Evolutionary conservation across 257 asterid genomes (phyloP).

Genomic region (Asclepias syriaca): DNA sequence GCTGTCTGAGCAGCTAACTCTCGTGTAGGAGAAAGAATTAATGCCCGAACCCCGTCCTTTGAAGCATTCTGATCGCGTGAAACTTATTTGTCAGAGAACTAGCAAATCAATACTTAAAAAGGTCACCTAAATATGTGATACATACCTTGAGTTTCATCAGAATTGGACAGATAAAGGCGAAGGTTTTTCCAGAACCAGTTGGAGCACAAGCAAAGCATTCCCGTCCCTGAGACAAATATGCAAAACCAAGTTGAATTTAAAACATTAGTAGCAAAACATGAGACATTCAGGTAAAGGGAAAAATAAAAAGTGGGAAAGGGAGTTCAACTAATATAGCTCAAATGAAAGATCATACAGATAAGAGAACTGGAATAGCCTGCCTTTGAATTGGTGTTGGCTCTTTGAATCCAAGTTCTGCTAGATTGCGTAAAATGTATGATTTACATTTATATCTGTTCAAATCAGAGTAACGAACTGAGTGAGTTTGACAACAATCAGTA

Average conservation of each 20-base stretch:
- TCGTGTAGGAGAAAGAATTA: conserved; percentile 87
- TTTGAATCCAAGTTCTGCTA: conserved; percentile 61
- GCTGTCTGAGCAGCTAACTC: conserved; percentile 98
- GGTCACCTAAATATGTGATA: background rate
- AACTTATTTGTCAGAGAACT: conserved; percentile 26
- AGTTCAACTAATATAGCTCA: conserved; percentile 19
- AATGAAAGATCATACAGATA: conserved; percentile 73
- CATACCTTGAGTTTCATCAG: conserved; percentile 77
- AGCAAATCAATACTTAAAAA: background rate
- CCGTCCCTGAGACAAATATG: conserved; percentile 51
- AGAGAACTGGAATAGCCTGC: conserved; percentile 89
- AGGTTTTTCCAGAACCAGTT: conserved; percentile 95
- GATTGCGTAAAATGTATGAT: conserved; percentile 58
- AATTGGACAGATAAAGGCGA: conserved; percentile 80
- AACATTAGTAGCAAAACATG: background rate
- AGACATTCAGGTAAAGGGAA: conserved; percentile 10
- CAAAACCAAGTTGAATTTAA: background rate
- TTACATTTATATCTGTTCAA: conserved; percentile 57
- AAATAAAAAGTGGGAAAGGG: conserved; percentile 1
- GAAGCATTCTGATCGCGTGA: conserved; percentile 55
- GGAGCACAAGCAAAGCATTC: conserved; percentile 97
- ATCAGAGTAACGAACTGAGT: conserved; percentile 13
- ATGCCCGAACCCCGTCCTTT: conserved; percentile 73
- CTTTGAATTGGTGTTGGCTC: conserved; percentile 97
- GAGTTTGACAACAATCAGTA: background rate